Percentiles rank a stretch among this genome's conserved stretches.
Conservation (phyloP, 2,329 filamentous ascomycete species). For the Pyrenophora seminiperda region DNA sequence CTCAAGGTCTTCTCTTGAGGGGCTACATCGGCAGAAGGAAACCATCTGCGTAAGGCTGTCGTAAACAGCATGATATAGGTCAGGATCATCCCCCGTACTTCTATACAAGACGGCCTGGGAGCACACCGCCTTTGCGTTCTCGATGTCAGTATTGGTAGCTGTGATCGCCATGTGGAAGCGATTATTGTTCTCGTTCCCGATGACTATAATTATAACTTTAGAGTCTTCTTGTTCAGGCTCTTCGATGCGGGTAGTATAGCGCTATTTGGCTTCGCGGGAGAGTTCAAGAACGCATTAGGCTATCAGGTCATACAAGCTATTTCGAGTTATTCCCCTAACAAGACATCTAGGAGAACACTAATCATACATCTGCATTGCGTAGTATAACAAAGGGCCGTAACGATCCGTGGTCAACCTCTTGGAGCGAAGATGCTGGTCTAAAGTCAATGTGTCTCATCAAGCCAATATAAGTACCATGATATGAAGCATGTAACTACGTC, state of each 20-base stretch:
- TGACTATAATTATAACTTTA: conserved; percentile 1
- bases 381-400: neutral
- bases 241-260: conserved; percentile 2
- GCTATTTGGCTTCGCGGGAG: neutral
- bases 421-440: neutral
- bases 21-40: conserved; percentile 6
- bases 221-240: conserved; percentile 2
- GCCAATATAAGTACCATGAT: conserved; percentile 3
- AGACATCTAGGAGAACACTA: neutral
- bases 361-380: conserved; percentile 1
- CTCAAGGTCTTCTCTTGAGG: conserved; percentile 1
- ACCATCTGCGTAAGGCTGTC: conserved; percentile 3
- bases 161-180: conserved; percentile 10
- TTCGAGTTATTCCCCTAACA: neutral
- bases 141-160: conserved; percentile 6
- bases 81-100: conserved; percentile 2
- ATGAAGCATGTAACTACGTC: conserved; percentile 2
- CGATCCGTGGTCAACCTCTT: neutral
- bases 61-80: conserved; percentile 8
- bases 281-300: conserved; percentile 3
- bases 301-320: conserved; percentile 1
- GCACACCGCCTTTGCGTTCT: conserved; percentile 8
- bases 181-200: conserved; percentile 1
- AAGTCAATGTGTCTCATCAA: neutral
- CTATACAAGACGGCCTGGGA: conserved; percentile 11